Percentiles rank a stretch among this genome's conserved stretches.
phyloP scores from a whole-genome alignment of 805 yeast genomes.

The Blastobotrys muscicola region DNA sequence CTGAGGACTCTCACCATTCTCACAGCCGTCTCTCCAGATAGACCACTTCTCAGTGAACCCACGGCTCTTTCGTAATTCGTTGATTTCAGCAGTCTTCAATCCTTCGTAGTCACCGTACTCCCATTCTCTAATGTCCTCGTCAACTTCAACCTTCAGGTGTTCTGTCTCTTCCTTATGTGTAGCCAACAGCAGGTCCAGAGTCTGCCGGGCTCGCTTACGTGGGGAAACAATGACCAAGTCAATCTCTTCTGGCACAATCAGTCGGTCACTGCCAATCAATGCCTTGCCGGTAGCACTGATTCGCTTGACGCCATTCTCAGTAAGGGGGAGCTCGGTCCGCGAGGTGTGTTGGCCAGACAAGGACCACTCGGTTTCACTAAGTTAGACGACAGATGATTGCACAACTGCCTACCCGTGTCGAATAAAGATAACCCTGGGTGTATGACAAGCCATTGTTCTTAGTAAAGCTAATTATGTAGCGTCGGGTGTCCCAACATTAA shows the following conservation, averaged over 20 bases:
- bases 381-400: neutral
- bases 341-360: constrained; percentile 89
- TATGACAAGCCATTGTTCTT: constrained; percentile 7
- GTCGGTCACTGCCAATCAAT: constrained; percentile 48
- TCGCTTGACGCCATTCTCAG: constrained; percentile 67
- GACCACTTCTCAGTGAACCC: constrained; percentile 60
- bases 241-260: constrained; percentile 55
- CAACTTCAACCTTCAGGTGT: constrained; percentile 20
- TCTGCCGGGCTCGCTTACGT: constrained; percentile 65
- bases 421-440: constrained; percentile 31
- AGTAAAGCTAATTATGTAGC: neutral
- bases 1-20: constrained; percentile 66
- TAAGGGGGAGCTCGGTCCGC: constrained; percentile 68
- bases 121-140: constrained; percentile 81
- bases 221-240: constrained; percentile 72
- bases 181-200: constrained; percentile 51
- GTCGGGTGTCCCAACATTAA: neutral
- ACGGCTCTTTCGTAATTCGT: constrained; percentile 44
- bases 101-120: constrained; percentile 97
- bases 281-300: constrained; percentile 65
- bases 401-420: constrained; percentile 28
- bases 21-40: constrained; percentile 92
- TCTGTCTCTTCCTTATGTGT: constrained; percentile 29
- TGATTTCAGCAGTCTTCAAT: constrained; percentile 54
- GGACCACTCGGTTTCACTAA: constrained; percentile 87